A percentile compares a stretch with the other conserved stretches of the same genome.
Conservation (phyloP, 176 grass and related monocot species). For the Puccinellia tenuiflora region DNA sequence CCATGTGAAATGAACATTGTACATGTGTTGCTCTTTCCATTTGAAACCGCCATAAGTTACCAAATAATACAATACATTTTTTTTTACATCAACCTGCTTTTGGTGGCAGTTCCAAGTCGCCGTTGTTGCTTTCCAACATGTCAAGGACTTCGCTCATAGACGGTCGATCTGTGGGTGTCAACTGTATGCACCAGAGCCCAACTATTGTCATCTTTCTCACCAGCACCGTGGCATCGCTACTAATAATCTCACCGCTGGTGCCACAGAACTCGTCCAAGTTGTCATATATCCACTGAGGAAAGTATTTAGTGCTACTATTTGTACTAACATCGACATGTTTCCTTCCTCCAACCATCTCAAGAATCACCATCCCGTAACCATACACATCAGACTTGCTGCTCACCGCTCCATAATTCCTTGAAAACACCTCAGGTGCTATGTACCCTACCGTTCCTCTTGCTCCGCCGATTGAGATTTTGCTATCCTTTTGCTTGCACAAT, state of each 20-base stretch:
- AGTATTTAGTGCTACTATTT: not conserved
- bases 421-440: constrained; percentile 32
- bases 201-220: constrained; percentile 8
- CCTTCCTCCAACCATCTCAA: constrained; percentile 15
- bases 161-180: not conserved
- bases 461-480: not conserved
- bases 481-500: constrained; percentile 8
- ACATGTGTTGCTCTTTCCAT: too few species aligned
- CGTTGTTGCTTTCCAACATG: not conserved
- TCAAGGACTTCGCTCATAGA: not conserved
- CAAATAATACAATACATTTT: too few species aligned
- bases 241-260: not conserved
- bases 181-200: constrained; percentile 21
- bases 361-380: constrained; percentile 16
- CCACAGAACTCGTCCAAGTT: not conserved
- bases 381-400: constrained; percentile 18
- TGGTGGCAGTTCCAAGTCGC: not conserved
- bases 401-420: constrained; percentile 12
- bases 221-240: not conserved
- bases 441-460: constrained; percentile 24
- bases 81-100: too few species aligned
- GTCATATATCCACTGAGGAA: not conserved
- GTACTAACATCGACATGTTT: not conserved
- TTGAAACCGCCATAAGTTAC: too few species aligned
- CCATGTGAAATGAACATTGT: too few species aligned